Base-by-base conservation (phyloP, 2,329 filamentous ascomycete genomes). In the Fusarium secorum region DNA sequence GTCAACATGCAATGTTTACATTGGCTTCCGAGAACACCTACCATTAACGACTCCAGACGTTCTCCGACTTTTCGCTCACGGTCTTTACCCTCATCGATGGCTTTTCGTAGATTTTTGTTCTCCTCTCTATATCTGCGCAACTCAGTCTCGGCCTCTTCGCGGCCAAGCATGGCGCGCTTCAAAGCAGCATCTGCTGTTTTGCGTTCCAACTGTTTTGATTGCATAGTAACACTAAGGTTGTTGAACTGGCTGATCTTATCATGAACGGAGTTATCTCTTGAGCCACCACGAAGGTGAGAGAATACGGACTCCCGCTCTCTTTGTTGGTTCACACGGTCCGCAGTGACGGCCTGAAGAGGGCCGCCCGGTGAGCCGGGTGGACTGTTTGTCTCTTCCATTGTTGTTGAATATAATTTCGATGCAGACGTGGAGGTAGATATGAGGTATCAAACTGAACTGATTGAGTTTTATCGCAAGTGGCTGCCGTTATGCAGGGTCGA, bases 181-280 rank as follows among this genome's bases (percentile, higher is more conserved):
- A 91, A 81, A 33, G 89, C 89, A 35, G 89, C 89, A 72, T 91
- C 89, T 73, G 88, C 89, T 51, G 85, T 88, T 79, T 88, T 90
- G 74, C 89, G 86, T 78, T 91, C 89, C 57, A 90, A 81, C 51
- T 89, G 85, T 75, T 88, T 89, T 36, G 86, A 86, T 79, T 87
- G 84, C 71, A 85, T 81, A 62, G 90, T 87, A 46, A 93, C 84
- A 62, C 86, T 87, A 38, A 93, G 84, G 62, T 85, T 87, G 82
- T 93, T 92, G 80, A 93, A 93, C 79, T 92, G 91, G 76, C 88
- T 89, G 68, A 93, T 91, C 76, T 90, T 89, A 66, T 91, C 88
- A 73, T 89, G 85, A 10, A 92, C 89, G 26, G 88, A 88, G 74
- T 87, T 89, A 66, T 89, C 87, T 69, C 88, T 85, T 61, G 80